These are phyloP conservation scores for Alloteropsis angusta DNA, from an alignment of 202 grass and related monocot species.

Conservation along the genomic window DNA sequence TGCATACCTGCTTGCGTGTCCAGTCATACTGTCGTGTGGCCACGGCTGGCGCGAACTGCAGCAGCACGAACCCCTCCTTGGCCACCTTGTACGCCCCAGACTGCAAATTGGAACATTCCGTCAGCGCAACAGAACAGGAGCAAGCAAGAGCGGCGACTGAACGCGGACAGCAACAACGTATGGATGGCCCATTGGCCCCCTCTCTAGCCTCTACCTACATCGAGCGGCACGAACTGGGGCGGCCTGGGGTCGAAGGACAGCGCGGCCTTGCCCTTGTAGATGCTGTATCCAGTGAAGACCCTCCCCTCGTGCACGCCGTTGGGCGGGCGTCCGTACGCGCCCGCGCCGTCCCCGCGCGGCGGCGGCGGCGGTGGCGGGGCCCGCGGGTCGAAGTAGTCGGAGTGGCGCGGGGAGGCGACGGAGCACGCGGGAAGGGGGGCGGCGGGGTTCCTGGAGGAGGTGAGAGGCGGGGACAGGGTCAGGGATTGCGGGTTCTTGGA, in stretches of 20 bases:
- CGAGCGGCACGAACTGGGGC: constrained; percentile 68
- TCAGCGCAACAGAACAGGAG: background rate
- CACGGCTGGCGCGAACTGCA: constrained; percentile 76
- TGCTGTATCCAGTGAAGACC: constrained; percentile 74
- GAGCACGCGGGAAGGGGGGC: constrained; percentile 8
- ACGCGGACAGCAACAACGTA: background rate
- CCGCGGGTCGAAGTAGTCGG: constrained; percentile 54
- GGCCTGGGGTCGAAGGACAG: constrained; percentile 62
- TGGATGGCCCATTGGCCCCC: background rate
- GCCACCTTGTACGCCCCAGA: constrained; percentile 72
- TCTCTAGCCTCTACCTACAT: constrained; percentile 64
- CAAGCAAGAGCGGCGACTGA: background rate
- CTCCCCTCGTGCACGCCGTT: constrained; percentile 23
- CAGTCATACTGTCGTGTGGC: constrained; percentile 65
- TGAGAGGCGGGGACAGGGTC: background rate
- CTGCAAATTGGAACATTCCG: background rate
- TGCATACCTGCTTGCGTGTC: constrained; percentile 73
- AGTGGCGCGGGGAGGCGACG: constrained; percentile 39
- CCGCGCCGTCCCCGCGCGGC: constrained; percentile 1
- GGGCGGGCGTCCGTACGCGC: background rate
- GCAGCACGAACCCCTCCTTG: constrained; percentile 77
- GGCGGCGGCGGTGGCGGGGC: constrained; percentile 35
- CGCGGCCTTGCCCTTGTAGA: constrained; percentile 96
- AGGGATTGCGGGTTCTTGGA: background rate
- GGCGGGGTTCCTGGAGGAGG: background rate